These are phyloP conservation scores for Hypsizygus ulmarius DNA, from an alignment of 1,284 basidiomycete species.

Conservation along the genomic window DNA sequence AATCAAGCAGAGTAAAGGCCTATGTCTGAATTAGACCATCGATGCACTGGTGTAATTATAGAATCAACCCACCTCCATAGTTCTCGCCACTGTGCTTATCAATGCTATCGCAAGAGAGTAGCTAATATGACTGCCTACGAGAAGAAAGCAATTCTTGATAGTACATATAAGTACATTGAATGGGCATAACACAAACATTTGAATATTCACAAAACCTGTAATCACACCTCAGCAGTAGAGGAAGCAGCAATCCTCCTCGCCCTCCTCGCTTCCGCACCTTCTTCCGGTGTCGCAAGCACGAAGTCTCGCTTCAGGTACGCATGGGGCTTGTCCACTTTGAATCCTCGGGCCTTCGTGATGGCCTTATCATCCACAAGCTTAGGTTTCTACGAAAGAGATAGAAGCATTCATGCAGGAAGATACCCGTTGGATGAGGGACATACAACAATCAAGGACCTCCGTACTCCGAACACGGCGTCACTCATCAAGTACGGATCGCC, in stretches of 20 bases:
- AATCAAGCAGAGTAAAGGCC: no score
- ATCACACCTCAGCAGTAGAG: no score
- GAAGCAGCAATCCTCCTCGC: background rate
- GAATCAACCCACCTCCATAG: no score
- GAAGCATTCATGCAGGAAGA: slow-evolving; percentile 1
- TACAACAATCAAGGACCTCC: slow-evolving; percentile 50
- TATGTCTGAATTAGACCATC: no score
- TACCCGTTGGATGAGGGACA: slow-evolving; percentile 11
- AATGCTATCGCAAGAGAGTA: no score
- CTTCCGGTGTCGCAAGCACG: slow-evolving; percentile 54
- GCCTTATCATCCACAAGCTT: slow-evolving; percentile 49
- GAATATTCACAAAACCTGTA: no score
- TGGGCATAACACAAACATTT: no score
- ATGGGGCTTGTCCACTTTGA: slow-evolving; percentile 58
- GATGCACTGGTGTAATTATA: no score
- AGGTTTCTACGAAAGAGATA: slow-evolving; percentile 40
- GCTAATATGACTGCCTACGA: no score
- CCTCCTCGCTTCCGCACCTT: slow-evolving; percentile 38
- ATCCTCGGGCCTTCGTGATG: slow-evolving; percentile 58
- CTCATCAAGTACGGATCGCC: slow-evolving; percentile 65
- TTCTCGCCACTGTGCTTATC: no score
- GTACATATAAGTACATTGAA: no score
- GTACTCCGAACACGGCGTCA: slow-evolving; percentile 81
- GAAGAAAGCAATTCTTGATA: no score
- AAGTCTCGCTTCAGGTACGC: slow-evolving; percentile 62